Percentiles rank a stretch among this genome's conserved stretches.
These are phyloP conservation scores for Boechera retrofracta DNA, from an alignment of 345 rosid species.

Conservation along the genomic window DNA sequence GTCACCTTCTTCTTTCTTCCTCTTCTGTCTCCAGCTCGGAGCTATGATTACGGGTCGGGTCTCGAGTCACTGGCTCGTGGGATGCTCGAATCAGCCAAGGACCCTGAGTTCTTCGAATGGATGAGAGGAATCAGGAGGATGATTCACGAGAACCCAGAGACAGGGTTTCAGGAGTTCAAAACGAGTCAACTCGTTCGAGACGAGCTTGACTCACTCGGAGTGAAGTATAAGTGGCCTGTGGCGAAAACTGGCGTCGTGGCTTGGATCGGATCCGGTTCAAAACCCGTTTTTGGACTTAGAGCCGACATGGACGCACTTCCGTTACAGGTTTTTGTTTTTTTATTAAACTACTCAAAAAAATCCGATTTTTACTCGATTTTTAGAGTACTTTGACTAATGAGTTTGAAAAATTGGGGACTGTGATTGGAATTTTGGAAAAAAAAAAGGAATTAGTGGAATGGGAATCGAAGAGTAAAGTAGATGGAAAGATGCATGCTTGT, in stretches of 20 bases:
- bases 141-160: constrained; percentile 69
- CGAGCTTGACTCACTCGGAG: constrained; percentile 67
- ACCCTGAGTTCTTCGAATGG: constrained; percentile 67
- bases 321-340: constrained; percentile 52
- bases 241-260: constrained; percentile 74
- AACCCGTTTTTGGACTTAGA: constrained; percentile 67
- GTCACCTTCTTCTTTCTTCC: constrained; percentile 16
- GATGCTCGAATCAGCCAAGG: constrained; percentile 55
- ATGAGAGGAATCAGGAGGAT: constrained; percentile 63
- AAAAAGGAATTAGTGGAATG: constrained; percentile 74
- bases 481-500: constrained; percentile 82
- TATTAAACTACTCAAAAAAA: background rate
- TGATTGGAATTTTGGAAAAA: background rate
- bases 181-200: constrained; percentile 62
- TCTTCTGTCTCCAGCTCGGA: constrained; percentile 13
- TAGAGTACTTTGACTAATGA: background rate
- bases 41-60: constrained; percentile 33
- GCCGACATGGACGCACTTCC: constrained; percentile 88
- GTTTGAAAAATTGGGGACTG: background rate
- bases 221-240: constrained; percentile 66
- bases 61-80: constrained; percentile 45
- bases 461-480: constrained; percentile 69
- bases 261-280: constrained; percentile 56
- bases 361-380: background rate
- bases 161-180: constrained; percentile 69